Conservation (phyloP, 805 yeast species). For the Dipodascus geniculatus region DNA sequence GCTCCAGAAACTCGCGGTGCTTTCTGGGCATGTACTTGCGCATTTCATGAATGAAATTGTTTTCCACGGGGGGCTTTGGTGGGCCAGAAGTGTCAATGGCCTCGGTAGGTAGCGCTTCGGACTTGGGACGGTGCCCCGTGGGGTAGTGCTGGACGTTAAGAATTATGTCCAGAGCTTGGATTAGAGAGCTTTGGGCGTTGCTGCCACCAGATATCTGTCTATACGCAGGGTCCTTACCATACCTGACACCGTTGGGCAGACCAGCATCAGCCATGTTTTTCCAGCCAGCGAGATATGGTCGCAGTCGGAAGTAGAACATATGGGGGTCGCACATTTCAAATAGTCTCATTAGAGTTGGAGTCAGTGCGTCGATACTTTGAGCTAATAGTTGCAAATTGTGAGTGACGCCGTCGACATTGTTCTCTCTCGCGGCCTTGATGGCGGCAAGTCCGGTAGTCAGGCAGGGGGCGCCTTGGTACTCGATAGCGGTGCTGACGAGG, state of each 20-base stretch:
- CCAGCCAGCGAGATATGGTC: constrained; percentile 94
- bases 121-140: constrained; percentile 45
- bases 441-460: constrained; percentile 59
- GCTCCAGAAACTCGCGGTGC: constrained; percentile 63
- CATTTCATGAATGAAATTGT: constrained; percentile 70
- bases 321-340: constrained; percentile 94
- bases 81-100: constrained; percentile 23
- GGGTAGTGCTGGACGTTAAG: constrained; percentile 69
- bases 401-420: constrained; percentile 32
- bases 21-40: constrained; percentile 80
- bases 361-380: constrained; percentile 61
- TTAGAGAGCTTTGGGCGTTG: constrained; percentile 83
- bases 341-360: constrained; percentile 65
- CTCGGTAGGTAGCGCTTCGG: constrained; percentile 10
- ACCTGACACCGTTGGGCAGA: constrained; percentile 62
- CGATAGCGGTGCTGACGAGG: constrained; percentile 77
- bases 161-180: constrained; percentile 74
- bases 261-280: constrained; percentile 84
- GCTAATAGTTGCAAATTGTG: constrained; percentile 52
- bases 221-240: constrained; percentile 52
- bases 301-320: constrained; percentile 69
- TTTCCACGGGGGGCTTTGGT: constrained; percentile 12
- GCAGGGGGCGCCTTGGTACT: constrained; percentile 65
- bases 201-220: constrained; percentile 76
- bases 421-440: constrained; percentile 40